These are phyloP conservation scores for Colletotrichum higginsianum DNA, from an alignment of 2,329 filamentous ascomycete genomes.

Conservation along the genomic window DNA sequence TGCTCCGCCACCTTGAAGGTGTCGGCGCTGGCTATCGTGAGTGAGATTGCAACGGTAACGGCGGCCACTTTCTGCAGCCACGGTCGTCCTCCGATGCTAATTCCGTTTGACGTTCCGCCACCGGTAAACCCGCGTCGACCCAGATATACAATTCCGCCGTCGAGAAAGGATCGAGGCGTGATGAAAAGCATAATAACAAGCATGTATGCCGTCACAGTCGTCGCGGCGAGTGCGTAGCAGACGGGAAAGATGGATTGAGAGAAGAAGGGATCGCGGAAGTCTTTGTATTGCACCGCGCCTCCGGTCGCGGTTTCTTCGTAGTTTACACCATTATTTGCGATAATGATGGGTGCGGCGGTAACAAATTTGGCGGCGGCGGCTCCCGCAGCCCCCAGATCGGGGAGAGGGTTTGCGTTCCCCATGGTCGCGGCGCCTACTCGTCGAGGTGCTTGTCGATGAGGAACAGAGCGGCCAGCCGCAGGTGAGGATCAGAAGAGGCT, in stretches of 20 bases:
- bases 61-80: conserved; percentile 92
- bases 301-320: conserved; percentile 54
- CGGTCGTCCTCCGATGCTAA: conserved; percentile 90
- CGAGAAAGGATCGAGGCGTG: conserved; percentile 92
- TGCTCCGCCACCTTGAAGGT: conserved; percentile 87
- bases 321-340: conserved; percentile 58
- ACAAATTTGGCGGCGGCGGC: conserved; percentile 49
- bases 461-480: conserved; percentile 48
- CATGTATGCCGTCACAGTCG: conserved; percentile 92
- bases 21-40: conserved; percentile 94
- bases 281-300: conserved; percentile 62
- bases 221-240: conserved; percentile 91
- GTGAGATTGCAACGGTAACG: conserved; percentile 82
- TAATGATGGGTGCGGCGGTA: conserved; percentile 56
- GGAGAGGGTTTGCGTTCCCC: conserved; percentile 44
- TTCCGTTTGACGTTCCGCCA: conserved; percentile 81
- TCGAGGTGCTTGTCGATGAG: conserved; percentile 43
- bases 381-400: conserved; percentile 41
- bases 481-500: conserved; percentile 41
- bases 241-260: conserved; percentile 88
- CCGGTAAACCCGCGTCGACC: conserved; percentile 89
- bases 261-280: conserved; percentile 90
- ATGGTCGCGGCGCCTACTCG: conserved; percentile 49
- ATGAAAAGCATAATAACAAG: conserved; percentile 95
- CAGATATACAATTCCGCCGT: conserved; percentile 86